Base-by-base conservation (phyloP, 1,284 basidiomycete species). In the Takashimella koratensis region DNA sequence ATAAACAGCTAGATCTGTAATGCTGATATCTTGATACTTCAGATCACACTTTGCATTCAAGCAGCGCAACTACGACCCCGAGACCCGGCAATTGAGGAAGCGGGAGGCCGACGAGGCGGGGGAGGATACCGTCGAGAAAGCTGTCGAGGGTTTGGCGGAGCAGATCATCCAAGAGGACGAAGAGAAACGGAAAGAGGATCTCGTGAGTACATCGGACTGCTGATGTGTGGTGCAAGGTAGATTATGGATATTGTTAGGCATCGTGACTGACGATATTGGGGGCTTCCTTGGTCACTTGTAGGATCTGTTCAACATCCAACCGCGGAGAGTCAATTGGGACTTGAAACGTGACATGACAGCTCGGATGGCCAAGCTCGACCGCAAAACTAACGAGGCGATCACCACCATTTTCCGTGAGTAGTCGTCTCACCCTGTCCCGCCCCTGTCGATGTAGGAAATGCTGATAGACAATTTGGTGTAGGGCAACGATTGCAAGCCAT, bases 221-320 rank as follows among this genome's bases (percentile, higher is more conserved):
- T 20, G 23, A 6, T 43, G 47, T 23, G 11, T 6, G 12, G 45
- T 4, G 27, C 20, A n/a, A 21, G 45, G 26, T 26, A n/a, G n/a
- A 10, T 19, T n/a, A 21, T 11, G 26, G 26, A 21, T 36, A 36
- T 26, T 3, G 25, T 20, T 19, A 8, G 8, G 45, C 21, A 27
- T 26, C 5, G 19, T 11, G 12, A 40, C 30, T 2, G 27, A 21
- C 21, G 4, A 40, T 12, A 22, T 5, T 5, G 30, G 16, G n/a
- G 30, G 30, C 8, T 36, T 36, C 10, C 30, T 36, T 16, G 30
- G 30, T 36, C 24, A 5, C 10, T 16, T 46, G 5, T 70, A 96
- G 91, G 92, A 98, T 68, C 80, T 98, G 23, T 88, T 92, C 71
- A 98, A 96, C 70, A 97, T 98, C 62, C 94, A 94, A 23, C 95